These are phyloP conservation scores for Fusarium lateritium DNA, from an alignment of 2,329 filamentous ascomycete genomes.

Conservation along the genomic window DNA sequence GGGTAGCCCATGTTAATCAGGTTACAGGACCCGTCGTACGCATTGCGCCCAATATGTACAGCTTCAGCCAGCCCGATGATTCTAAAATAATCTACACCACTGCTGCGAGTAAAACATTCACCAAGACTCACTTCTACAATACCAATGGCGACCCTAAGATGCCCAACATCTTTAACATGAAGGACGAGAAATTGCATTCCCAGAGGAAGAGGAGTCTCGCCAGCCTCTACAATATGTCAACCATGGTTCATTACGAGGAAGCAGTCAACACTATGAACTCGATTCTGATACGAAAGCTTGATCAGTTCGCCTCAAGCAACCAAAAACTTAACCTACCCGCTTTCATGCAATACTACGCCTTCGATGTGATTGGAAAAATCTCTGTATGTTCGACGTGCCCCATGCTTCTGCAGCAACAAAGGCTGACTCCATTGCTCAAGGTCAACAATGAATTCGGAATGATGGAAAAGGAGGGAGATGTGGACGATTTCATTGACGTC, in stretches of 20 bases:
- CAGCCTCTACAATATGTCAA: too few relatives aligned
- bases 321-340: too few relatives aligned
- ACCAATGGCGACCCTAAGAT: rapidly evolving
- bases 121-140: background rate
- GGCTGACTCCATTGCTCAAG: background rate
- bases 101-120: background rate
- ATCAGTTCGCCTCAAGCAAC: too few relatives aligned
- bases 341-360: background rate
- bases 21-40: background rate
- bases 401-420: too few relatives aligned
- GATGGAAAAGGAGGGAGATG: too few relatives aligned
- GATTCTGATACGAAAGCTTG: background rate
- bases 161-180: background rate
- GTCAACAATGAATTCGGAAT: too few relatives aligned
- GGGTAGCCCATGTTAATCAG: too few relatives aligned
- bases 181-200: too few relatives aligned
- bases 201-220: too few relatives aligned
- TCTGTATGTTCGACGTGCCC: too few relatives aligned
- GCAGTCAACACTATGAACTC: background rate
- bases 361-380: background rate
- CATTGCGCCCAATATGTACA: background rate
- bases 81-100: background rate
- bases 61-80: background rate
- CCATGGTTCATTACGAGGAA: too few relatives aligned
- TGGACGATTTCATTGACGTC: too few relatives aligned